Percentiles rank a stretch among this genome's conserved stretches.
Evolutionary conservation across 2,329 filamentous ascomycete genomes (phyloP).

Genomic region (Paracamarosporium sp.): DNA sequence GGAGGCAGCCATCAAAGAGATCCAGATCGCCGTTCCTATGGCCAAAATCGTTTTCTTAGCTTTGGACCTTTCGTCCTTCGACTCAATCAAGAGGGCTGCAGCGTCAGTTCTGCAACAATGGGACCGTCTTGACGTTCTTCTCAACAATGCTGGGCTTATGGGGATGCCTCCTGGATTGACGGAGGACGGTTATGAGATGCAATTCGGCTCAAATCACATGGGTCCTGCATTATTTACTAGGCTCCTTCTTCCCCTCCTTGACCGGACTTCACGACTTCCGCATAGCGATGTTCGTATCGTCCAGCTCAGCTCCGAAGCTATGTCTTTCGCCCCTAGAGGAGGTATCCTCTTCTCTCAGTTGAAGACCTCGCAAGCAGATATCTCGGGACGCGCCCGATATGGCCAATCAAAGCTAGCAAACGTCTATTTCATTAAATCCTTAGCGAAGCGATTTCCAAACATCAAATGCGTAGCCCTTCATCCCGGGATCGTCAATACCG

Average conservation of each 20-base stretch:
- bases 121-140: conserved; percentile 48
- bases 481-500: conserved; percentile 53
- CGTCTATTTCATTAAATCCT: conserved; percentile 47
- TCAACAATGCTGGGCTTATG: conserved; percentile 52
- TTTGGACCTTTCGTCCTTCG: conserved; percentile 45
- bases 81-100: conserved; percentile 37
- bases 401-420: conserved; percentile 57
- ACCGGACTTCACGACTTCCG: conserved; percentile 40
- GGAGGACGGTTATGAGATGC: conserved; percentile 53
- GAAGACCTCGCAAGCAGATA: conserved; percentile 20
- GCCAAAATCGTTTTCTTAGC: conserved; percentile 12
- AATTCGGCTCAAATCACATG: conserved; percentile 56
- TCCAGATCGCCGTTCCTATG: neutral
- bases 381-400: conserved; percentile 33
- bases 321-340: conserved; percentile 30
- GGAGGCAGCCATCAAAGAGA: conserved; percentile 15
- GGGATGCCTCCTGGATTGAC: conserved; percentile 33
- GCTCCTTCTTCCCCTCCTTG: conserved; percentile 49
- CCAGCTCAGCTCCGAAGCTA: conserved; percentile 32
- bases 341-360: conserved; percentile 42
- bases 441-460: conserved; percentile 48
- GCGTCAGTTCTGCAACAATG: conserved; percentile 29
- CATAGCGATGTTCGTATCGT: conserved; percentile 51
- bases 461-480: conserved; percentile 51
- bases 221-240: conserved; percentile 53